phyloP scores from a whole-genome alignment of 2,329 filamentous ascomycete species.

The Cytospora piceae region DNA sequence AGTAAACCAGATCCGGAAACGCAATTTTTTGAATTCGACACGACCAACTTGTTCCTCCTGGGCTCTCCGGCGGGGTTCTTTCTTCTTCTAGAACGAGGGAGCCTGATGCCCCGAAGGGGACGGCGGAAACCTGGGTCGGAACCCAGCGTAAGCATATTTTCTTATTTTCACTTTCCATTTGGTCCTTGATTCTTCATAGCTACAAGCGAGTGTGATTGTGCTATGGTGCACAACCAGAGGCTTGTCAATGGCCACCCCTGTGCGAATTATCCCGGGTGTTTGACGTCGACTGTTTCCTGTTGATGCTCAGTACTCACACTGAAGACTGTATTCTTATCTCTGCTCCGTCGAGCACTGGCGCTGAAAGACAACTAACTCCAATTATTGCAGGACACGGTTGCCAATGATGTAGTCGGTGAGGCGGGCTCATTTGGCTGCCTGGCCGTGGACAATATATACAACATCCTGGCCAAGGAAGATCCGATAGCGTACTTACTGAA shows the following conservation, averaged over 20 bases:
- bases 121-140: constrained; percentile 77
- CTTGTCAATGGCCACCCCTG: not conserved
- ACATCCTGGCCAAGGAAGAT: constrained; percentile 73
- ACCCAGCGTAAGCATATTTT: constrained; percentile 41
- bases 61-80: constrained; percentile 95
- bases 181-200: not conserved
- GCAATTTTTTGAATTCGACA: constrained; percentile 86
- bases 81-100: constrained; percentile 75
- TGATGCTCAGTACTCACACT: no score
- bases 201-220: not conserved
- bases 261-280: not conserved
- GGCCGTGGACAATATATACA: constrained; percentile 95
- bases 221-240: not conserved
- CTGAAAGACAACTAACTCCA: not conserved
- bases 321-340: no score
- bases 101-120: constrained; percentile 75
- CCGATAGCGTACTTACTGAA: constrained; percentile 92
- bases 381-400: constrained; percentile 51
- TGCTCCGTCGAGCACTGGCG: not conserved
- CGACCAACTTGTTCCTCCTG: constrained; percentile 83
- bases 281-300: not conserved
- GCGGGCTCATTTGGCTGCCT: constrained; percentile 84
- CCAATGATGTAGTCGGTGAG: constrained; percentile 71
- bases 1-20: constrained; percentile 47
- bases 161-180: not conserved